Conservation (phyloP, 2,329 filamentous ascomycete genomes). For the Exophiala spinifera region DNA sequence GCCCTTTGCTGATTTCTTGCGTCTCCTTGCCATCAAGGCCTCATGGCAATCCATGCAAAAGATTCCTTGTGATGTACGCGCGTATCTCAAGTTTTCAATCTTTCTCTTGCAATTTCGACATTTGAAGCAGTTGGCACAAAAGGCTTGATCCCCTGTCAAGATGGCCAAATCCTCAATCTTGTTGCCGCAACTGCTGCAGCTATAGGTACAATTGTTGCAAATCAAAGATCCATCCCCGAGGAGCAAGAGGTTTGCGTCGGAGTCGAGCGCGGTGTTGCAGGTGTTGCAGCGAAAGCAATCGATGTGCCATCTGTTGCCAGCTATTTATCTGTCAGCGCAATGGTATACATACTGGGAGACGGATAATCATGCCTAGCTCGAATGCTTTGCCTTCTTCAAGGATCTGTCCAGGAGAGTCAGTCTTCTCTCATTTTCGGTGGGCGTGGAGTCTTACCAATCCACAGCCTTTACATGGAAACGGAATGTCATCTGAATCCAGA, state of each 20-base stretch:
- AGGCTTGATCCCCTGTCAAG: conserved; percentile 94
- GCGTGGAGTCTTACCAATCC: conserved; percentile 65
- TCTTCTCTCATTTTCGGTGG: conserved; percentile 16
- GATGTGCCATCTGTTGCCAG: conserved; percentile 96
- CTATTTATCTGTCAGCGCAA: conserved; percentile 50
- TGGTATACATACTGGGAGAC: conserved; percentile 10
- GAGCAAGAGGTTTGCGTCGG: conserved; percentile 92
- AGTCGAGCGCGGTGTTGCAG: conserved; percentile 92
- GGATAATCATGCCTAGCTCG: conserved; percentile 68
- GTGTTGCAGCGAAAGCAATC: conserved; percentile 98
- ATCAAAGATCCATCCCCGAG: conserved; percentile 97
- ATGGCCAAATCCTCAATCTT: conserved; percentile 99
- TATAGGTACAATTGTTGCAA: conserved; percentile 99
- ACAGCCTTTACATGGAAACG: conserved; percentile 87
- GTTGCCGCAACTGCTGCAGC: conserved; percentile 91
- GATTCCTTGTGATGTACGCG: conserved; percentile 94
- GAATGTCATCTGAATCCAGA: conserved; percentile 74
- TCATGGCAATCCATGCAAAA: conserved; percentile 99
- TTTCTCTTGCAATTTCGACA: conserved; percentile 98
- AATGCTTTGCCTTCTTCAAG: conserved; percentile 98
- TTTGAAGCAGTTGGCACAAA: conserved; percentile 94
- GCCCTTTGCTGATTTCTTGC: conserved; percentile 59
- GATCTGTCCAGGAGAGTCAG: conserved; percentile 59
- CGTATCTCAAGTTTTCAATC: conserved; percentile 97
- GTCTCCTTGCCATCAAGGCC: conserved; percentile 85